Evolutionary conservation across 495 filamentous ascomycete species (phyloP).

Genomic region (Echria macrotheca): DNA sequence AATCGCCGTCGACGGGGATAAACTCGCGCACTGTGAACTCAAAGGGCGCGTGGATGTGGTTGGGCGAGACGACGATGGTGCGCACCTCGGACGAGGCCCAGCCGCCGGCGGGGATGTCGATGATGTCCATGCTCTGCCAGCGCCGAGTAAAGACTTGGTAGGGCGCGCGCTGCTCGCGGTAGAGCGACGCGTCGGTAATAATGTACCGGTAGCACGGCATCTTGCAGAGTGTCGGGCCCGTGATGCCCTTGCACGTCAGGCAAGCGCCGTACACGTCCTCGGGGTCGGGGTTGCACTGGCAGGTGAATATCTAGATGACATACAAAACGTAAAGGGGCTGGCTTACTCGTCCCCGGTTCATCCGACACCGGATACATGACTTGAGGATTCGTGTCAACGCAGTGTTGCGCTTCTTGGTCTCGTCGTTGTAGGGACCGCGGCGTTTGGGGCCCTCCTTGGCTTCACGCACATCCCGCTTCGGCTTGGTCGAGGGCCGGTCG

Average conservation of each 20-base stretch:
- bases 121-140: conserved; percentile 26
- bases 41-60: conserved; percentile 15
- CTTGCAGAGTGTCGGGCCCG: conserved; percentile 23
- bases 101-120: conserved; percentile 18
- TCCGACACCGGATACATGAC: conserved; percentile 26
- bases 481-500: conserved; percentile 2
- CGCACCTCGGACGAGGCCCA: conserved; percentile 16
- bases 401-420: conserved; percentile 20
- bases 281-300: conserved; percentile 21
- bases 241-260: conserved; percentile 22
- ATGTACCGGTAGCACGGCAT: conserved; percentile 27
- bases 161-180: conserved; percentile 20
- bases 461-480: conserved; percentile 8
- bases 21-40: conserved; percentile 20
- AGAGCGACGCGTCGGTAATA: conserved; percentile 23
- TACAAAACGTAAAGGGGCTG: background rate
- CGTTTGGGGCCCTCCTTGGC: conserved; percentile 10
- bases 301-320: background rate
- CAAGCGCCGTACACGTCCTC: conserved; percentile 15
- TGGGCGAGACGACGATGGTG: conserved; percentile 16
- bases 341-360: conserved; percentile 23
- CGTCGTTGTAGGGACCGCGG: conserved; percentile 20
- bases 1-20: conserved; percentile 18
- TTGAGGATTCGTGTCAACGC: conserved; percentile 23
- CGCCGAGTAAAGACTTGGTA: conserved; percentile 19